Evolutionary conservation across 2,329 filamentous ascomycete genomes (phyloP), one percentile per base, ranked within the genome.

Genomic region (Trichoderma aggressivum): DNA sequence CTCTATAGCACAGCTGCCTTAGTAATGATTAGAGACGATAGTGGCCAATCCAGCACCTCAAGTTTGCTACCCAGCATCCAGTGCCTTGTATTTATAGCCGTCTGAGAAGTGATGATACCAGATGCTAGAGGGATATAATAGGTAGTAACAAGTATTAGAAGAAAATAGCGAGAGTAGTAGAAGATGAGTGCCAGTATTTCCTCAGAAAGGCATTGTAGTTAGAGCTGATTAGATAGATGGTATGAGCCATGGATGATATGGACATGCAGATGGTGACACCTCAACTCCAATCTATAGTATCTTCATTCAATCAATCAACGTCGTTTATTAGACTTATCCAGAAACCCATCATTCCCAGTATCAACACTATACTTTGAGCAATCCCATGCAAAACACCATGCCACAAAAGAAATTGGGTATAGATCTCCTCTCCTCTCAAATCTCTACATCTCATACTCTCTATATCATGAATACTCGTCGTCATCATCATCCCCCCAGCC

Each of bases 401-500:
- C 28, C 28, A 53, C 24, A 50, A 36, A 69, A 10, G 28, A 28
- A 61, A 68, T 5, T 21, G 67, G 67, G 67, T 70, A 70, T 62
- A 55, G 28, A 36, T 62, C 58, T 63, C 28, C 8, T 55, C 30
- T 12, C 16, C 30, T 50, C 8, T 36, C 34, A 34, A 34, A 24
- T 28, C 16, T 32, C 28, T 21, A 39, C 11, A 6, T 53, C 47
- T 24, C 47, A 50, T 43, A 5, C 47, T 6, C n/a, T 24, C 2
- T 53, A 53, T 53, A 53, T 70, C 53, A 64, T 47, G n/a, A 58
- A 63, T 66, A 66, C 16, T 66, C 61, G 14, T 69, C 61, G 5
- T 61, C 66, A 21, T 75, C 74, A 62, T 74, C 74, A 62, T 74
- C 72, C 1, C 76, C 77, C 78, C 77, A 79, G 21, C 74, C 77